Conservation (phyloP, 2,329 filamentous ascomycete genomes). For the Fusarium pininemorale region DNA sequence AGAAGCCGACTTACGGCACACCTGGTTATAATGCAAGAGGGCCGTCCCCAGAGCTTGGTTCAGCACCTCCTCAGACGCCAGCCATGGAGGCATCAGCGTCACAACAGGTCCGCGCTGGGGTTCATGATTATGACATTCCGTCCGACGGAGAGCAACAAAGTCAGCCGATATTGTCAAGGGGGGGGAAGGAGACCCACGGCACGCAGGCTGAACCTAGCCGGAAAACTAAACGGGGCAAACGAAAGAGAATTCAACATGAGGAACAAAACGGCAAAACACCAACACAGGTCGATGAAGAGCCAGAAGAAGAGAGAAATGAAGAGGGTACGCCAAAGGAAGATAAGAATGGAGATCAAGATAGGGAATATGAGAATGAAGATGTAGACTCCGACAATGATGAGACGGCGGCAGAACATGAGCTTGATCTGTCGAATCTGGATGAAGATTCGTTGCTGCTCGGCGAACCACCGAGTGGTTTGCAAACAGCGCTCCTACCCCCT, state of each 20-base stretch:
- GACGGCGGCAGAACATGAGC: not conserved
- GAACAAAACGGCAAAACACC: not conserved
- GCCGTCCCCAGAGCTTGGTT: constrained; percentile 24
- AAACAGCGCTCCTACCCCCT: not conserved
- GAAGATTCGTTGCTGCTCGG: constrained; percentile 37
- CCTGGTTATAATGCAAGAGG: not conserved
- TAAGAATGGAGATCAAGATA: not conserved
- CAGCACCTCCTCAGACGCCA: not conserved
- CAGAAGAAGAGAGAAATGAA: not conserved
- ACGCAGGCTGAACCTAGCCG: not conserved
- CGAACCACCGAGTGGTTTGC: constrained; percentile 5
- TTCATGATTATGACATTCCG: not conserved
- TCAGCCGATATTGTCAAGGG: not conserved
- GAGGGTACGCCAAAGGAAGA: not conserved
- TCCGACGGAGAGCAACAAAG: not conserved
- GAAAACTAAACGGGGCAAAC: not conserved
- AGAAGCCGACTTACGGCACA: constrained; percentile 18
- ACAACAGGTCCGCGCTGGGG: not conserved
- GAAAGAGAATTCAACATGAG: not conserved
- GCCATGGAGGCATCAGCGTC: not conserved
- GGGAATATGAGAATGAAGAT: not conserved
- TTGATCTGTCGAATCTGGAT: not conserved
- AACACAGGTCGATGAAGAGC: not conserved
- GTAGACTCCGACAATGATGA: not conserved
- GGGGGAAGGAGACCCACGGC: not conserved